Evolutionary conservation across 1,284 basidiomycete genomes (phyloP).

Genomic region (Singerocomus rubriflavus): DNA sequence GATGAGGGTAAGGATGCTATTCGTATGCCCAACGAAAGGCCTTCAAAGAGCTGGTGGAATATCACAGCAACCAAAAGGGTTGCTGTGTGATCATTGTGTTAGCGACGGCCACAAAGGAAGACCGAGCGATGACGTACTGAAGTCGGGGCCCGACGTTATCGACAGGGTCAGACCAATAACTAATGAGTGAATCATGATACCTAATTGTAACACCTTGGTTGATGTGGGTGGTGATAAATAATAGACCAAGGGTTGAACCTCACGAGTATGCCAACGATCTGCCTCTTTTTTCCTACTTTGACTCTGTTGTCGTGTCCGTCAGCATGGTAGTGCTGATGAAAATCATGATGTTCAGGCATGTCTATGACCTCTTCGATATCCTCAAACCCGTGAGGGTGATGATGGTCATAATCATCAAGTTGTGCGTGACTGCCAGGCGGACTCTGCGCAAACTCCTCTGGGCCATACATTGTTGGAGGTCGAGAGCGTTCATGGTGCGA

Average conservation of each 20-base stretch:
- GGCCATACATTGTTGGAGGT: conserved; percentile 24
- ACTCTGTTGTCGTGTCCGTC: conserved; percentile 17
- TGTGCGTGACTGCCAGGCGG: not conserved
- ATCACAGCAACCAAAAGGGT: conserved; percentile 69
- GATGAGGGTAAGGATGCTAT: conserved; percentile 61
- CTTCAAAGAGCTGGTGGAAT: conserved; percentile 81
- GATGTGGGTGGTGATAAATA: not conserved
- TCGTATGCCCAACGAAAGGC: conserved; percentile 72
- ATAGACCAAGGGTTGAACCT: conserved; percentile 16
- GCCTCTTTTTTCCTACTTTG: conserved; percentile 50
- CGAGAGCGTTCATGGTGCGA: conserved; percentile 36
- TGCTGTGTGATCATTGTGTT: conserved; percentile 37
- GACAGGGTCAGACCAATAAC: conserved; percentile 73
- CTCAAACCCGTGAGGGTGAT: conserved; percentile 13
- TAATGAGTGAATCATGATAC: conserved; percentile 81
- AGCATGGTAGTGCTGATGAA: conserved; percentile 3
- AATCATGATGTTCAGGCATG: conserved; percentile 4
- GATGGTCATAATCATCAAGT: conserved; percentile 4
- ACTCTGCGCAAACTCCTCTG: conserved; percentile 9
- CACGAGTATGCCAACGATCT: conserved; percentile 64
- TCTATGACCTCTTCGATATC: not conserved
- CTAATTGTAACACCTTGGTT: conserved; percentile 66
- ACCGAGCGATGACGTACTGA: conserved; percentile 46
- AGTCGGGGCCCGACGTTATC: conserved; percentile 64
- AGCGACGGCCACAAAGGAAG: not conserved